Evolutionary conservation across 2,329 filamentous ascomycete genomes (phyloP), one percentile per base, ranked within the genome.

Genomic region (Fusarium goolgardi): DNA sequence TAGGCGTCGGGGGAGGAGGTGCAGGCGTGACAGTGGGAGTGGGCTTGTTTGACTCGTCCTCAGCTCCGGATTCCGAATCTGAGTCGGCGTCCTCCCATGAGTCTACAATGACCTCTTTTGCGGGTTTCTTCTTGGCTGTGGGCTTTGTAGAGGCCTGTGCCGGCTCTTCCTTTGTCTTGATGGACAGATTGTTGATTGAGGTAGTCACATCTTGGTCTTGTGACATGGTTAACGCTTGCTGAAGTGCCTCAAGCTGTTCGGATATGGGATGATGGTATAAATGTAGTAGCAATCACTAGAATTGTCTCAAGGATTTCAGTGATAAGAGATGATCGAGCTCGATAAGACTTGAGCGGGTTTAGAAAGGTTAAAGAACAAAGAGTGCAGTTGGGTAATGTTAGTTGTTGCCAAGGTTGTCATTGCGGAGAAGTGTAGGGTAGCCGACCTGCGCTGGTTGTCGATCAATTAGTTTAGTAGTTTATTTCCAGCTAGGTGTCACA

Each of bases 1-100:
- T 85, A 13, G 91, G 90, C 1, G 89, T 92, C 0, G 90, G 88
- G 3, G 90, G 90, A 29, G 90, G 90, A 21, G 89, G 85, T 11
- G 77, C 79, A 15, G 71, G 68, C 16, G 73, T 61, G 75, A 76
- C 10, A 62, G 23, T 69, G 37, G 66, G 57, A 15, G 89, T 90
- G 15, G 62, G 63, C 40, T 56, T 58, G 57, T 65, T 66, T 25
- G 75, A 72, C 43, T 77, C 75, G 23, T 76, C 74, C 32, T 77
- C 77, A 27, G 76, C 75, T 31, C 76, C 77, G 31, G 76, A 75
- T 27, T 77, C 77, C 21, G 83, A 80, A 18, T 78, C 78, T 9
- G 82, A 83, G 34, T 85, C 83, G 57, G 91, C 91, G 72, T 96
- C 82, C 29, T 84, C 82, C 82, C 82, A 84, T 2, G 82, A 83